Base-by-base conservation (phyloP, 2,329 filamentous ascomycete species). In the Claviceps sp. region DNA sequence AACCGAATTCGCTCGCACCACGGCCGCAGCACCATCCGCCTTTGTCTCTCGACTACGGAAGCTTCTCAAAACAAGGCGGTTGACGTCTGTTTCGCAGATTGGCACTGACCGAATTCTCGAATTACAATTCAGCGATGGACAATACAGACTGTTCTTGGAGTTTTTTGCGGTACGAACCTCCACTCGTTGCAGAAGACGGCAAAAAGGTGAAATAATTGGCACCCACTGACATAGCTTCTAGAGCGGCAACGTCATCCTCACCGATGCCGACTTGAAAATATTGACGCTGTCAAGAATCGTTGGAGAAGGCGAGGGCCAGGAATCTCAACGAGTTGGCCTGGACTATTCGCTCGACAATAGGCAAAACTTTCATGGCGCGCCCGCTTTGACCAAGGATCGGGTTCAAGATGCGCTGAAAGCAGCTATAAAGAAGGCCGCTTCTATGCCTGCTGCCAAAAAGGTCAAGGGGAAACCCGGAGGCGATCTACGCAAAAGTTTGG, bases 51-150 rank as follows among this genome's bases (percentile, higher is more conserved):
- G 87, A 53, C 72, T 98, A 53, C 84, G 93, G 59, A 96, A 95
- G 70, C 85, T 81, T 61, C 77, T 98, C 50, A 93, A 91, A 67
- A 94, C 90, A 9, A 77, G 91, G 55, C 76, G 91, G 53, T 79
- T 95, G 53, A 95, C 91, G 0, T 75, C 79, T 0, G 80, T 98
- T 9, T 72, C 76, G 1, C 93, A 98, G 68, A 79, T 98, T 49
- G 93, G 93, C 48, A 96, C 90, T 2, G 93, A 98, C 66, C 80
- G 93, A 50, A 86, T 98, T 55, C 84, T 98, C 50, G 88, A 97
- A 65, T 82, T 98, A 51, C 79, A 86, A 61, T 96, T 98, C 65
- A 94, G 87, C 60, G 89, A 97, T 72, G 93, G 93, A 11, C 77
- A 84, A 59, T 96, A 94, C 64, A 78, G 85, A 43, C 68, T 98